A percentile compares a stretch with the other conserved stretches of the same genome.
phyloP scores from a whole-genome alignment of 805 yeast genomes.

The Saccharomyces paradoxus region DNA sequence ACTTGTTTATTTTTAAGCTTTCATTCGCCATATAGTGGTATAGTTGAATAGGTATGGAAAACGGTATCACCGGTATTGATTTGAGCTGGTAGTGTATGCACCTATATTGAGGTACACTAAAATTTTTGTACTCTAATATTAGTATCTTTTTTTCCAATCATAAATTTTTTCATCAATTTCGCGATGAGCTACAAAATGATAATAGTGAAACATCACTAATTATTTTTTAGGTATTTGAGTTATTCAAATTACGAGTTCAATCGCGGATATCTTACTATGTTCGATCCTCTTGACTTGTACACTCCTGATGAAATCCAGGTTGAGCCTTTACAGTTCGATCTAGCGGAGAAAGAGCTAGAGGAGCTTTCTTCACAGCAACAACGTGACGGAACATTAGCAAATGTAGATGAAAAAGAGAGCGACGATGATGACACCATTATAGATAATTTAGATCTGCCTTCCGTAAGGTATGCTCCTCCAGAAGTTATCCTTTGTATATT shows the following conservation, averaged over 20 bases:
- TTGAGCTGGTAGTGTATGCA: not conserved
- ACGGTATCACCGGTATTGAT: not conserved
- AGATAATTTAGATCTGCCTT: conserved; percentile 55
- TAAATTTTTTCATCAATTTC: not conserved
- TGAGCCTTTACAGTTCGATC: not conserved
- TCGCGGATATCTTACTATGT: conserved; percentile 10
- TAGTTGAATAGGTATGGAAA: not conserved
- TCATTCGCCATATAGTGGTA: not conserved
- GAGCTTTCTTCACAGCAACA: not conserved
- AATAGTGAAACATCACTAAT: not conserved
- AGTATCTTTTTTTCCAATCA: not conserved
- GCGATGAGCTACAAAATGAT: conserved; percentile 1
- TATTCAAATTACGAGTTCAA: not conserved
- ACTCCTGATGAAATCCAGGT: conserved; percentile 13
- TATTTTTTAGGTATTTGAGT: not conserved
- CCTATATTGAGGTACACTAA: not conserved
- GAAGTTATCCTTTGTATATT: conserved; percentile 39
- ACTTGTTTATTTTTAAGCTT: not conserved
- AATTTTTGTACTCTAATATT: not conserved
- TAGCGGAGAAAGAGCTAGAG: not conserved
- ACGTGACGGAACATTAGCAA: not conserved
- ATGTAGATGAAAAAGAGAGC: conserved; percentile 1
- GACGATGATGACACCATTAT: conserved; percentile 31
- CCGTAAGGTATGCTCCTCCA: conserved; percentile 38
- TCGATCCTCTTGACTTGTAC: conserved; percentile 34